phyloP scores from a whole-genome alignment of 2,329 filamentous ascomycete species.

The Cordyceps javanica region DNA sequence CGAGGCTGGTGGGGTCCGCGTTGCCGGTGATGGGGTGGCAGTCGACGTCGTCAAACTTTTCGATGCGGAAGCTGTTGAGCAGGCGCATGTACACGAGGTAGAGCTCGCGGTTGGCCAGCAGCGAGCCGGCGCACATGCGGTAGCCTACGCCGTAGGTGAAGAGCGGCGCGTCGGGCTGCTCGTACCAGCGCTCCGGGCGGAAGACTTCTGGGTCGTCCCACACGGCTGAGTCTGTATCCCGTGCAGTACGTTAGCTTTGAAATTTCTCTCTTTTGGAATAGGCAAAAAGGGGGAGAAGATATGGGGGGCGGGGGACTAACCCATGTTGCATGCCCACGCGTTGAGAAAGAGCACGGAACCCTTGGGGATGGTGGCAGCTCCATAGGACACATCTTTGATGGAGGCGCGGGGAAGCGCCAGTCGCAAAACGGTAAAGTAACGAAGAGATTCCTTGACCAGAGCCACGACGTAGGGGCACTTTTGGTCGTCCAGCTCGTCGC shows the following conservation, averaged over 20 bases:
- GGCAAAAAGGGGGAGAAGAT: background rate
- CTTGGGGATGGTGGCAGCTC: conserved; percentile 52
- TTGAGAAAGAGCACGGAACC: conserved; percentile 61
- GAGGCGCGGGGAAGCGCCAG: conserved; percentile 57
- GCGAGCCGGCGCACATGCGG: conserved; percentile 56
- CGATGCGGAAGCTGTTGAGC: conserved; percentile 54
- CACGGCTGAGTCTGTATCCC: conserved; percentile 46
- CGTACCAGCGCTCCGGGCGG: conserved; percentile 53
- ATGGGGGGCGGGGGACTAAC: no score
- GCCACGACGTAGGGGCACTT: conserved; percentile 59
- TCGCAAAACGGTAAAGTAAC: conserved; percentile 57
- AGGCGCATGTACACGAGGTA: conserved; percentile 59
- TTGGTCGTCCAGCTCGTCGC: conserved; percentile 56
- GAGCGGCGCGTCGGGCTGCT: conserved; percentile 53
- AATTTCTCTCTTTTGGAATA: background rate
- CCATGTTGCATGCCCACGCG: conserved; percentile 64
- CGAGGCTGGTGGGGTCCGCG: conserved; percentile 55
- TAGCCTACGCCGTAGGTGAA: conserved; percentile 59
- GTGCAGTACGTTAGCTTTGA: background rate
- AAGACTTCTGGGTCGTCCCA: conserved; percentile 54
- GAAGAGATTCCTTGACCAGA: conserved; percentile 55
- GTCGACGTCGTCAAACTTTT: conserved; percentile 47
- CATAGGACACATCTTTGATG: conserved; percentile 52
- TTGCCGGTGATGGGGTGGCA: conserved; percentile 54
- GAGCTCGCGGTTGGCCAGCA: conserved; percentile 58